Base-by-base conservation (phyloP, 805 yeast species). In the Kodamaea hsintzibuensis region DNA sequence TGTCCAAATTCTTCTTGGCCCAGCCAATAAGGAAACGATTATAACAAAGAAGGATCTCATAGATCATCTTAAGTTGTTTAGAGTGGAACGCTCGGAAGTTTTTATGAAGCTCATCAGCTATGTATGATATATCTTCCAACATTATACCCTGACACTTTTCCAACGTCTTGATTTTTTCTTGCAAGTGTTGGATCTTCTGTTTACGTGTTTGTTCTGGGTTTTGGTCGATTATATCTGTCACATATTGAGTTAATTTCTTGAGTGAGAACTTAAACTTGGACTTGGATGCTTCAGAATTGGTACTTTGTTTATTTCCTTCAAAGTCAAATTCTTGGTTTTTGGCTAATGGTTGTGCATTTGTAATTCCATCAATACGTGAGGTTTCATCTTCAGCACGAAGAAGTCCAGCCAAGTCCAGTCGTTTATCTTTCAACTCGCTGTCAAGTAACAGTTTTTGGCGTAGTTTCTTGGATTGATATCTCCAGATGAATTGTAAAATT, bases 191-290 rank as follows among this genome's bases (percentile, higher is more conserved):
- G 25, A 85, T 80, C 57, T 72, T 67, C 73, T 79, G 83, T 51
- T 84, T 79, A 16, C 89, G 73, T 1, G 86, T 77, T n/a, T 81
- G 72, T 53, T 84, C 88, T 0, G 90, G 89, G 58, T 86, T 86
- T 35, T 79, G 82, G 55, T 86, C 89, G 60, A 85, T 82, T 46
- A 85, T 80, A 47, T 85, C 88, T 17, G 70, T 64, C 7, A 76
- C 79, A 55, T 75, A 76, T 60, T 82, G 85, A 40, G 84, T 80
- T 14, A 86, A 66, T 47, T 73, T 74, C 56, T 73, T 74, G 42
- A 74, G 57, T 16, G 81, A 79, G 25, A 67, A 47, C 54, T 79
- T 81, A 65, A 82, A 80, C 43, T 78, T 76, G 2, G 69, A 53
- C 47, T 63, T 62, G 27, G 69, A 64, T 14, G 25, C 25, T 22